Base-by-base conservation (phyloP, 1,139 yeast species). In the Geotrichum candidum region DNA sequence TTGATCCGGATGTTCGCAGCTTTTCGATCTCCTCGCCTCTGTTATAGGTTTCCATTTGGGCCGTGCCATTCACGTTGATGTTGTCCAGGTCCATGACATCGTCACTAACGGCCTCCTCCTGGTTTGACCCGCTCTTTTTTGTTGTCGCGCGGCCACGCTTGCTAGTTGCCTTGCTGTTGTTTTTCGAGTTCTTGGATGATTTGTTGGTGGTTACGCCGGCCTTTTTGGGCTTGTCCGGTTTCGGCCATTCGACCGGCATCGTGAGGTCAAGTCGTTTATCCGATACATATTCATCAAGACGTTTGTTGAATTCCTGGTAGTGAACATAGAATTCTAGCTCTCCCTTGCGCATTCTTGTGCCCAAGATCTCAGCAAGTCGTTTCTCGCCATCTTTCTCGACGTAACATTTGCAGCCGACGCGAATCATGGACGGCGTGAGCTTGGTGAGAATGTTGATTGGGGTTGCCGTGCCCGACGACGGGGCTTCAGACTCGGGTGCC, bases 21-120 rank as follows among this genome's bases (percentile, higher is more conserved):
- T 90, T 90, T 70, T 92, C 91, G 67, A 94, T 88, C 74, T 94
- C 99, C 66, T 91, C 96, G 68, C 90, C 97, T 63, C 97, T 78
- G 55, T 88, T 84, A 50, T 88, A 82, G 63, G 86, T 90, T 67
- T 87, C 91, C 2, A 61, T 58, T 7, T 61, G 66, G 13, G 58
- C 63, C 61, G 84, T 75, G 51, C 96, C 96, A 74, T 91, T 95
- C 10, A 90, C 96, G 69, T 90, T 87, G 69, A 90, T 80, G 69
- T 90, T 81, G 68, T 90, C 97, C 68, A 91, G 79, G 75, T 92
- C 97, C 89, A 91, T 83, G 65, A 87, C 87, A 72, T 88, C 95
- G 10, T 65, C 68, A 18, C 65, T 65, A 15, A 65, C 66, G 4
- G 66, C 23, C 1, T 65, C 63, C 25, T 57, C 65, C 6, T 61